These are phyloP conservation scores for Stipa capillata DNA, from an alignment of 176 grass and related monocot genomes.

Conservation along the genomic window DNA sequence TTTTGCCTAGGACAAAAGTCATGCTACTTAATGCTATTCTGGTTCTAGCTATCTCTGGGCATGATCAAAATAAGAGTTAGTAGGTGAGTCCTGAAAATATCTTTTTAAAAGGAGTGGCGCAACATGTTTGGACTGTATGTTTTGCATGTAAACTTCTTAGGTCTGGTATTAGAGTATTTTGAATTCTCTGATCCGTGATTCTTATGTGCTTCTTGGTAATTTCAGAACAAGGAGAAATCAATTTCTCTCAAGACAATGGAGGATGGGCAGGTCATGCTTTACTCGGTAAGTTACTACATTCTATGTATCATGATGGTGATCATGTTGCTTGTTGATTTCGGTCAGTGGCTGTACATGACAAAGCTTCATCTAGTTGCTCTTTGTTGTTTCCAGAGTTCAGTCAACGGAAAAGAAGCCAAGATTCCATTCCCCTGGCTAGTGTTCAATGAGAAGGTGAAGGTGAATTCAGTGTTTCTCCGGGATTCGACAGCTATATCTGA, in stretches of 20 bases:
- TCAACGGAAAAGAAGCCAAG: conserved; percentile 79
- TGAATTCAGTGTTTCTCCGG: conserved; percentile 92
- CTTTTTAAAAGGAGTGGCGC: not conserved
- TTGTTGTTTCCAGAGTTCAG: conserved; percentile 84
- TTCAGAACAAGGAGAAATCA: conserved; percentile 94
- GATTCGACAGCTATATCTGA: conserved; percentile 93
- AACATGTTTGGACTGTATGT: not conserved
- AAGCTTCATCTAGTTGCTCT: not conserved
- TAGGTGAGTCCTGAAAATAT: not conserved
- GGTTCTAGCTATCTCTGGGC: not conserved
- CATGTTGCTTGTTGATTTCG: not conserved
- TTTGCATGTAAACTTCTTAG: conserved; percentile 5
- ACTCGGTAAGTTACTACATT: conserved; percentile 57
- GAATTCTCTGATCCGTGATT: not conserved
- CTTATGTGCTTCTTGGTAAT: conserved; percentile 22
- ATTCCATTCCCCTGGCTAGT: conserved; percentile 98
- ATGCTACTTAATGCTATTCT: not conserved
- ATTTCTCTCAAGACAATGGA: conserved; percentile 98
- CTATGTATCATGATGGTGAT: not conserved
- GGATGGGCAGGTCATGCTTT: conserved; percentile 97
- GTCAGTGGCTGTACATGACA: not conserved
- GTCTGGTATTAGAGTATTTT: not conserved
- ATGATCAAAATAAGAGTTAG: not conserved
- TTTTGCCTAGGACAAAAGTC: not conserved
- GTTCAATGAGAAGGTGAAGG: conserved; percentile 98